Evolutionary conservation across 805 yeast genomes (phyloP).

Genomic region (Tetrapisispora iriomotensis): DNA sequence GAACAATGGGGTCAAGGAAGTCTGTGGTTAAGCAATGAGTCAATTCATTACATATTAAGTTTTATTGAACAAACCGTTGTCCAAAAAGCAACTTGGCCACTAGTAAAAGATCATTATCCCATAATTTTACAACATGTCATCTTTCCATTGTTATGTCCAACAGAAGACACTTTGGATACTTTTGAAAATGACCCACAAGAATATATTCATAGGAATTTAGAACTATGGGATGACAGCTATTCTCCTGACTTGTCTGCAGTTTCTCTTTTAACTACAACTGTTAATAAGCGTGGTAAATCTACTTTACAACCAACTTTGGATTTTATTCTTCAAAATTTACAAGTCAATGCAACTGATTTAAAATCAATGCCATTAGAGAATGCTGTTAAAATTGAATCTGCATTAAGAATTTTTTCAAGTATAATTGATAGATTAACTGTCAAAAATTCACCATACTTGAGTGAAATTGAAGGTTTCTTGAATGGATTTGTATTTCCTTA

Average conservation of each 20-base stretch:
- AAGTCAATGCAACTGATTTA: constrained; percentile 11
- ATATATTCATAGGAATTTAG: constrained; percentile 66
- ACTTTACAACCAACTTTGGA: constrained; percentile 52
- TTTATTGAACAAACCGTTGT: constrained; percentile 55
- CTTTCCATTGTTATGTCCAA: constrained; percentile 65
- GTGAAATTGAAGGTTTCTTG: constrained; percentile 63
- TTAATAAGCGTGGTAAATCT: constrained; percentile 51
- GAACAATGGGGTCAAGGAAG: constrained; percentile 60
- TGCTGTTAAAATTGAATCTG: constrained; percentile 67
- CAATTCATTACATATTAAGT: constrained; percentile 53
- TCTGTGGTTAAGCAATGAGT: constrained; percentile 61
- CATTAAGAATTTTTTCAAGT: constrained; percentile 67
- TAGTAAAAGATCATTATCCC: constrained; percentile 55
- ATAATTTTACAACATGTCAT: constrained; percentile 61
- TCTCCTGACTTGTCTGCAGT: constrained; percentile 77
- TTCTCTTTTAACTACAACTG: constrained; percentile 60
- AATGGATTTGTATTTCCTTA: constrained; percentile 60
- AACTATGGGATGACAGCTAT: constrained; percentile 48
- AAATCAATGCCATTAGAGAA: constrained; percentile 33
- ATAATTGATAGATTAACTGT: constrained; percentile 49
- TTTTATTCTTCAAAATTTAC: constrained; percentile 46
- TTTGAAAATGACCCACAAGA: constrained; percentile 86
- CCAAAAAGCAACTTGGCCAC: constrained; percentile 53
- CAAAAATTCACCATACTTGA: constrained; percentile 45
- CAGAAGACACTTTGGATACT: constrained; percentile 54